These are phyloP conservation scores for Coniella lustricola DNA, from an alignment of 2,329 filamentous ascomycete genomes.

Conservation along the genomic window DNA sequence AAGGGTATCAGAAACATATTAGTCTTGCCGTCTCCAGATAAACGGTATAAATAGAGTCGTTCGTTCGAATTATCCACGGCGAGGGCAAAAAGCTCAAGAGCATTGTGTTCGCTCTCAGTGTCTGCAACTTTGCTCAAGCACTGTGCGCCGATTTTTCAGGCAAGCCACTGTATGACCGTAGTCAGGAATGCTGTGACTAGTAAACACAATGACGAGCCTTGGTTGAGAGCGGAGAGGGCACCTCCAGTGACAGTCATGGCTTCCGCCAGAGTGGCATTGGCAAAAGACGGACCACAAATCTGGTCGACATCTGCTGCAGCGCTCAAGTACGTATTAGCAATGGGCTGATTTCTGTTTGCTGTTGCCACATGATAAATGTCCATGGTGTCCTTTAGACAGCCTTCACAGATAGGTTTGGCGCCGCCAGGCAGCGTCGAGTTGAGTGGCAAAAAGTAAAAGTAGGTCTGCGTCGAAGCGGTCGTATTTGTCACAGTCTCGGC, in stretches of 20 bases:
- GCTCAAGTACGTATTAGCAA: slow-evolving; percentile 60
- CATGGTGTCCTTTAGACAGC: slow-evolving; percentile 77
- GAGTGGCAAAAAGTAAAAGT: slow-evolving; percentile 80
- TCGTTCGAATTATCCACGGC: no score
- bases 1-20: no score
- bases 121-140: no score
- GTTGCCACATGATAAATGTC: slow-evolving; percentile 66
- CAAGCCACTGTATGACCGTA: slow-evolving; percentile 5
- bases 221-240: slow-evolving; percentile 1
- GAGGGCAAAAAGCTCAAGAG: no score
- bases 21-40: no score
- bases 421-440: slow-evolving; percentile 62
- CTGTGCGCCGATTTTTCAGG: no score
- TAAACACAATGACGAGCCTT: not conserved
- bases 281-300: slow-evolving; percentile 51
- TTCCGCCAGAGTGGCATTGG: slow-evolving; percentile 46
- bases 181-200: not conserved
- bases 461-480: slow-evolving; percentile 62
- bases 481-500: slow-evolving; percentile 76
- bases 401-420: slow-evolving; percentile 65
- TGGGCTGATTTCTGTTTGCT: slow-evolving; percentile 55
- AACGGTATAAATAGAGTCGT: no score
- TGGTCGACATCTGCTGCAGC: slow-evolving; percentile 70
- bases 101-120: no score
- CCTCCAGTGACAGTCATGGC: slow-evolving; percentile 21